A percentile compares a stretch with the other conserved stretches of the same genome.
Evolutionary conservation across 2,329 filamentous ascomycete species (phyloP).

Genomic region (Arthrobotrys pseudoclavata): DNA sequence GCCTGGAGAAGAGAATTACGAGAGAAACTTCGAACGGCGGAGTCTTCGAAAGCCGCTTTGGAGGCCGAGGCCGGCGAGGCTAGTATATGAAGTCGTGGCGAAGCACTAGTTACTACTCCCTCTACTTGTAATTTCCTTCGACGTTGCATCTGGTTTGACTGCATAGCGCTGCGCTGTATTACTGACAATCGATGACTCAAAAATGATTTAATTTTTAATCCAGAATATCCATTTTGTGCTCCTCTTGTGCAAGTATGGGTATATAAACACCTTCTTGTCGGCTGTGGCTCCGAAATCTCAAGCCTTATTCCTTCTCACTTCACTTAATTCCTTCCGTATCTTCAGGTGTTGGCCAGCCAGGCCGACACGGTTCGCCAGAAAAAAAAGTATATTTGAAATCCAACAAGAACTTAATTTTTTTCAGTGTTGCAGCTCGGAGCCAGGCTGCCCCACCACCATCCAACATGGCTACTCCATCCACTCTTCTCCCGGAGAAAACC

Average conservation of each 20-base stretch:
- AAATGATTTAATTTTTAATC: conserved; percentile 3
- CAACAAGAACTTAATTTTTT: conserved; percentile 6
- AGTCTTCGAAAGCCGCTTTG: not conserved
- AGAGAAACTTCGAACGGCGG: conserved; percentile 65
- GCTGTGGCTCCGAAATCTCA: not conserved
- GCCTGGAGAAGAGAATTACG: conserved; percentile 74
- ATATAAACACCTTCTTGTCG: not conserved
- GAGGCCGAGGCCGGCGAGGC: not conserved
- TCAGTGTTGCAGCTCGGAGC: conserved; percentile 10
- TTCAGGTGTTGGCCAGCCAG: not conserved
- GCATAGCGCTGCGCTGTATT: conserved; percentile 13
- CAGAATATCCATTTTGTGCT: too few relatives aligned
- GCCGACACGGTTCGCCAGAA: conserved; percentile 14
- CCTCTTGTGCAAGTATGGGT: not conserved
- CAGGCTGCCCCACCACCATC: conserved; percentile 30
- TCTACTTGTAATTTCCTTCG: not conserved
- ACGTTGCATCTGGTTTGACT: not conserved
- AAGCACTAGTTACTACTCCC: not conserved
- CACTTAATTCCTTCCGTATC: not conserved
- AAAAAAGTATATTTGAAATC: not conserved
- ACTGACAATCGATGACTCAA: conserved; percentile 19
- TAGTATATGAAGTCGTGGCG: not conserved
- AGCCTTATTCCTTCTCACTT: not conserved
- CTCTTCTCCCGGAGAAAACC: conserved; percentile 44
- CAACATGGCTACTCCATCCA: conserved; percentile 23